Evolutionary conservation across 2,329 filamentous ascomycete species (phyloP).

Genomic region (Alternaria sp.): DNA sequence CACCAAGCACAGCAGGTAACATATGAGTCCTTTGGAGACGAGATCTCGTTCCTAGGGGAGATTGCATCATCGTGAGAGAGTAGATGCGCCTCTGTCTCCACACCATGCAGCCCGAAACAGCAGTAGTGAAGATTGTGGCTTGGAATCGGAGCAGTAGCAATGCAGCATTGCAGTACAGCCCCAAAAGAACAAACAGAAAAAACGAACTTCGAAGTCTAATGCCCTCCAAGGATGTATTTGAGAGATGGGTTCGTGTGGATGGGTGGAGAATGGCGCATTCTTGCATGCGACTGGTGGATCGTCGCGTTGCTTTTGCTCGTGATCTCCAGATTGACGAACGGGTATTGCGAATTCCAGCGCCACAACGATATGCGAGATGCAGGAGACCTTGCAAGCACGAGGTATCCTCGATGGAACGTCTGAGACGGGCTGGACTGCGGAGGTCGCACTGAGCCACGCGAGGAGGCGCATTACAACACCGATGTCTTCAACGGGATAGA

Average conservation of each 20-base stretch:
- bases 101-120: not conserved
- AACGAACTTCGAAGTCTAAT: not conserved
- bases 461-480: not conserved
- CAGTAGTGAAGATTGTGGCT: not conserved
- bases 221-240: not conserved
- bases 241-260: not conserved
- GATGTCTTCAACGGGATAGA: not conserved
- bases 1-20: not conserved
- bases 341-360: conserved; percentile 1
- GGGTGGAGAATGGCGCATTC: not conserved
- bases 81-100: not conserved
- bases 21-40: not conserved
- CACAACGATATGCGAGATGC: not conserved
- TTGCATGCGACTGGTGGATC: not conserved
- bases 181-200: not conserved
- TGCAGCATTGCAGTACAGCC: not conserved
- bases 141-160: not conserved
- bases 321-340: conserved; percentile 6
- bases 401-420: not conserved
- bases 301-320: conserved; percentile 7
- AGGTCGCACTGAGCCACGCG: not conserved
- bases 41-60: not conserved
- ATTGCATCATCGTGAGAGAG: not conserved
- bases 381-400: not conserved
- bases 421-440: not conserved